Base-by-base conservation (phyloP, 176 grass and related monocot genomes). In the Oryza longistaminata region DNA sequence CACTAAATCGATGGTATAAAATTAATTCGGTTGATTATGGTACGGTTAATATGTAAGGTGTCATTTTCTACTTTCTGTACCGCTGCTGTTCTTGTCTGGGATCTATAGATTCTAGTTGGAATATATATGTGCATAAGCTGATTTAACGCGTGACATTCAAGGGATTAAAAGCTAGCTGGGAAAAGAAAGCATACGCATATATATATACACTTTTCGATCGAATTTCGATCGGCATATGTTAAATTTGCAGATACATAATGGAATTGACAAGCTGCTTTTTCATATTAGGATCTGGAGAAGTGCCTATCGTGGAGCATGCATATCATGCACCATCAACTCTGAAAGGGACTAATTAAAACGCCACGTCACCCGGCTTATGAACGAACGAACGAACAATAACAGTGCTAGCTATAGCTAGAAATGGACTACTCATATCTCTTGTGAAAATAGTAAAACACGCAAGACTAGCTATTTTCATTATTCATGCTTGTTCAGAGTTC, bases 241-340 rank as follows among this genome's bases (percentile, higher is more conserved):
- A 43, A 43, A 43, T 43, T 22, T 62, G 80, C 49, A 40, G 73
- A 24, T 71, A 65, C 49, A 11, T 33, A 65, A 76, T n/a, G 21
- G 52, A 81, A 90, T 72, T 64, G 49, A 53, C 29, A 3, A 15
- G 61, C n/a, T 43, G 29, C 52, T 14, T 87, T 87, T 90, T 61
- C 42, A n/a, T 83, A 70, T 26, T 62, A 71, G 89, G n/a, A 80
- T 80, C 75, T 60, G 39, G 39, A 13, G 17, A 17, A 75, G 69
- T 87, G 75, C 29, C 79, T 29, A 42, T 55, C 15, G 85, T 87
- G 80, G 39, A 84, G 70, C 40, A 10, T 87, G 85, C 50, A 80
- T 75, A 84, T 64, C 40, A 10, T 87, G 85, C 50, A 80, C 80
- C 75, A 80, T 26, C 61, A 22, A 61, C 55, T 75, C 55, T 75